Evolutionary conservation across 495 filamentous ascomycete species (phyloP), one percentile per base, ranked within the genome.

Genomic region (Podospora appendiculata): DNA sequence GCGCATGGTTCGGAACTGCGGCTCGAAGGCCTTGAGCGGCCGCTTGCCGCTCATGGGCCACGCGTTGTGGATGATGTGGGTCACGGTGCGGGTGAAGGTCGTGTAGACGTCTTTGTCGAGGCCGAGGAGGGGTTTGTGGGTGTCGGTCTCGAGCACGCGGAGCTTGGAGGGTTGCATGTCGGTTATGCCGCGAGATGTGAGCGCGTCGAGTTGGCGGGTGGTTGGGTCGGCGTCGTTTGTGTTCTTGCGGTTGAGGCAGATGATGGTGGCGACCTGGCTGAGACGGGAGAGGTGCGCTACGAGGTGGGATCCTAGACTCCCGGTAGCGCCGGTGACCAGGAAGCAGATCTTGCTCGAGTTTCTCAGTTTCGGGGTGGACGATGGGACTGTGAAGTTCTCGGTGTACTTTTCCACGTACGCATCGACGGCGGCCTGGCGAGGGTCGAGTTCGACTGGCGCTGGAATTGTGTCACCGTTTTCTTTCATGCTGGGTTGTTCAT

Each of bases 11-110:
- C 60, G 51, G 52, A 83, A 80, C 51, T 82, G 78, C 0, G 69
- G 47, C 51, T 78, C 76, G 40, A 78, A 79, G 11, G 58, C 65
- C 3, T 65, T 53, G 0, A 83, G 33, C 0, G 70, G 62, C 2
- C 72, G 60, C 33, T 60, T 73, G 32, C 54, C 69, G 53, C 70
- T 77, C 78, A 82, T 81, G 0, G 74, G 76, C 78, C 77, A 82
- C 1, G 76, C 36, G 9, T 38, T 10, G 36, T 38, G 36, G 36
- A 38, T 38, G 36, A 38, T 38, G 36, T 38, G 36, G 36, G 36
- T 38, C 13, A 38, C 36, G 9, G 7, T 38, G 36, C 8, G 9
- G 36, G 36, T 13, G 36, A 38, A 7, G 36, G 9, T 8, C 3
- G 36, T 11, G 36, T 38, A 38, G 36, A 11, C 36, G 36, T 10